Evolutionary conservation across 2,329 filamentous ascomycete genomes (phyloP), one percentile per base, ranked within the genome.

Genomic region (Hypoxylon sp.): DNA sequence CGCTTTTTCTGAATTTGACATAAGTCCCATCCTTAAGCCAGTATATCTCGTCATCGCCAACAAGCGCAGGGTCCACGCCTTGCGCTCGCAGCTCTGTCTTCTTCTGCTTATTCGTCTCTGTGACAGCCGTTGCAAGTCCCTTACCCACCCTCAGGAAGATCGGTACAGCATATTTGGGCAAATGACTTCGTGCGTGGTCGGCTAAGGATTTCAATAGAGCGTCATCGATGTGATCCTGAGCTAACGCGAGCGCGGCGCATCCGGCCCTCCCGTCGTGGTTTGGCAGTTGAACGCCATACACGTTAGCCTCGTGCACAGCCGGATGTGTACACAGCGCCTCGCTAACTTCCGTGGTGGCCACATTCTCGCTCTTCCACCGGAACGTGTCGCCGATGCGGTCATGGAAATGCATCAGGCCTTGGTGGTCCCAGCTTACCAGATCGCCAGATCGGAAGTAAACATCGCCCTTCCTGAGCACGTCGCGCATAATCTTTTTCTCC

Each of bases 31-130:
- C 85, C 72, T 84, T 86, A 14, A 94, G 80, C 91, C 92, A 95
- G 73, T 82, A 91, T 49, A 91, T 36, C 38, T 80, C 77, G 23
- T 88, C 86, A 2, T 73, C 72, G 38, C 78, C 78, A 1, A 85
- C 81, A 73, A 87, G 87, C 3, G 75, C 79, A 0, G 91, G 91
- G 73, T 93, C 87, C 0, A 95, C 92, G 0, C 94, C 93, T 68
- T 94, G 86, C 1, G 84, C 83, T n/a, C 93, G 84, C 69, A 97
- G 78, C 0, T 82, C 80, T 69, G 91, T 88, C 80, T 97, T 97
- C 80, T 94, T 91, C 81, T 97, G 92, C 84, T 97, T 97, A 75
- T 93, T 92, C 51, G 93, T 97, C 0, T 93, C 93, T 3, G 94
- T 97, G 0, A 88, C 85, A 74, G 91, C 88, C 71, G 88, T 85